Evolutionary conservation across 164 flowering plant genomes (phyloP), one percentile per base, ranked within the genome.

Genomic region (Magnolia kwangsiensis): DNA sequence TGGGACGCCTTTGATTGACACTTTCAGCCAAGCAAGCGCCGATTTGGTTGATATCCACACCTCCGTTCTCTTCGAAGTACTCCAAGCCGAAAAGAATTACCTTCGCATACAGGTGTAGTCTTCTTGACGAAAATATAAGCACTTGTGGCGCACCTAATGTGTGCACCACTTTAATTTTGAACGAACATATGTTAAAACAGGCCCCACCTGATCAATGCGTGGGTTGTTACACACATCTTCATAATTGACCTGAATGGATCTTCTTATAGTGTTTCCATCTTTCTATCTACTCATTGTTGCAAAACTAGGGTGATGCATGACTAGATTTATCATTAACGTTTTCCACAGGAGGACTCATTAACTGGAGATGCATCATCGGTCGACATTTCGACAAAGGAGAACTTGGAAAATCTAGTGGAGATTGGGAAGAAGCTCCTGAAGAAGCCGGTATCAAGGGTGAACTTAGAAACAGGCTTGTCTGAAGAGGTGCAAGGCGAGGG

Each of bases 1-100:
- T 1, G 21, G 70, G n/a, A 78, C 84, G 0, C 91, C 90, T 0
- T 71, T 90, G 20, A 13, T 90, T 1, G 89, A 87, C 6, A 8
- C 82, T 13, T 88, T 50, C 67, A 50, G 63, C 23, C 82, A 83
- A 59, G 90, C 89, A 24, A 88, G 90, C 67, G 76, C 88, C 0
- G 91, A 90, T 67, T 75, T 90, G 85, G 91, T 90, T 27, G 91
- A 90, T 75, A 82, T 82, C 51, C 89, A 88, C 51, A 73, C 83
- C 14, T 85, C 90, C 3, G 75, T 85, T 27, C 67, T 85, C 61
- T 90, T 88, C 76, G 86, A 87, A 68, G 69, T 85, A 16, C 75
- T 74, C 55, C 72, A 76, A 31, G 51, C 78, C 11, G 79, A 84
- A 66, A 69, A 81, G 21, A 85, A 86, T 49, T 90, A 88, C 76